A percentile compares a stretch with the other conserved stretches of the same genome.
Conservation (phyloP, 495 filamentous ascomycete genomes). For the Poronia punctata region DNA sequence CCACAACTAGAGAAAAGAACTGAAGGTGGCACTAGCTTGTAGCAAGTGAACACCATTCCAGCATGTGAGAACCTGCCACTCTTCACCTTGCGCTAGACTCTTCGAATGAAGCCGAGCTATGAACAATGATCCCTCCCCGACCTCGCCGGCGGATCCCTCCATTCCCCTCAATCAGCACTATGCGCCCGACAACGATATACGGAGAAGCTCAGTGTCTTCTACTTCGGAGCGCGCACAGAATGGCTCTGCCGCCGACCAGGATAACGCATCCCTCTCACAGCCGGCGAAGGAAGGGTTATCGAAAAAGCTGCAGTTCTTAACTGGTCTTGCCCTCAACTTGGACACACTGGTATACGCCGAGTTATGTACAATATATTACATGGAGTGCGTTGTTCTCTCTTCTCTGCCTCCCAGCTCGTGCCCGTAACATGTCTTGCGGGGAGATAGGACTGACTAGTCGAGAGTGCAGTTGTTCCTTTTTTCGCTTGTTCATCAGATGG, state of each 20-base stretch:
- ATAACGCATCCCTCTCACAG: conserved; percentile 17
- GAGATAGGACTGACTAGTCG: conserved; percentile 5
- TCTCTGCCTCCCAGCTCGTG: not conserved
- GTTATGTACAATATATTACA: conserved; percentile 77
- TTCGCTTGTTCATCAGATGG: conserved; percentile 62
- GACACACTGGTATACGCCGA: conserved; percentile 79
- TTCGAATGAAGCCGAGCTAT: conserved; percentile 49
- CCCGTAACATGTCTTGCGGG: not conserved
- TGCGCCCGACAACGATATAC: conserved; percentile 21
- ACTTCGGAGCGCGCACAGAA: conserved; percentile 15
- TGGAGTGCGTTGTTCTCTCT: conserved; percentile 66
- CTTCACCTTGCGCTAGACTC: conserved; percentile 19
- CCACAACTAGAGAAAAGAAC: too few species aligned
- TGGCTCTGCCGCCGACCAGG: conserved; percentile 9
- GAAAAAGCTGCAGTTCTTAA: conserved; percentile 60
- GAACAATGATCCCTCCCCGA: conserved; percentile 60
- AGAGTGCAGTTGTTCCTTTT: conserved; percentile 62
- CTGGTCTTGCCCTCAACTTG: conserved; percentile 61
- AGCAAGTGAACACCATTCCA: conserved; percentile 11
- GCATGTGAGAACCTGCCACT: conserved; percentile 24
- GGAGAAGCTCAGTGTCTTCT: conserved; percentile 18
- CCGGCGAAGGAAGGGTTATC: conserved; percentile 37
- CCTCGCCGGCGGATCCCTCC: conserved; percentile 43
- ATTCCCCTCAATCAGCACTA: conserved; percentile 23
- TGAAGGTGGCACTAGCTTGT: too few species aligned